These are phyloP conservation scores for Phyllosticta citriasiana DNA, from an alignment of 2,329 filamentous ascomycete genomes.

Conservation along the genomic window DNA sequence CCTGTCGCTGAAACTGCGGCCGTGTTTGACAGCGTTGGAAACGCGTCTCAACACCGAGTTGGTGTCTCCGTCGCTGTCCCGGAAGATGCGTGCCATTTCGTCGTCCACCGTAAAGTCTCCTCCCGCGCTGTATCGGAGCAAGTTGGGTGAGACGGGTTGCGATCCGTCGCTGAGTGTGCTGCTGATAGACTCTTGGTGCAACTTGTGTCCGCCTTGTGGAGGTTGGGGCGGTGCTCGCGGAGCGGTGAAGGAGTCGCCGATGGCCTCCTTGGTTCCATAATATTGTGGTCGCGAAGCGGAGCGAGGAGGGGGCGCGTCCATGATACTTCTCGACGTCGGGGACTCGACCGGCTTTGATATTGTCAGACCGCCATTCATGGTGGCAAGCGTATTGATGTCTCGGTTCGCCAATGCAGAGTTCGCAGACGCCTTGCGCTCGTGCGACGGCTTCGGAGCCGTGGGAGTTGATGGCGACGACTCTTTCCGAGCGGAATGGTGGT, in stretches of 20 bases:
- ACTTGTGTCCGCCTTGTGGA: conserved; percentile 25
- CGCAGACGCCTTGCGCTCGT: conserved; percentile 31
- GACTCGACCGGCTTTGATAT: conserved; percentile 36
- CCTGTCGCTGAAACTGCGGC: conserved; percentile 70
- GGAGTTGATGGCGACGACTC: conserved; percentile 32
- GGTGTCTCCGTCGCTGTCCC: conserved; percentile 29
- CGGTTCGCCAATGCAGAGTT: conserved; percentile 17
- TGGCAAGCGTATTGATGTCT: conserved; percentile 16
- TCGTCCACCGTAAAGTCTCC: conserved; percentile 92
- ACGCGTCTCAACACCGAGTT: conserved; percentile 67
- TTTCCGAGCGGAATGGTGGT: not conserved
- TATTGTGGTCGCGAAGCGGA: conserved; percentile 36
- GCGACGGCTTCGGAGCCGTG: conserved; percentile 19
- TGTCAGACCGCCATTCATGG: conserved; percentile 31
- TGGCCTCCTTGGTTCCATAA: conserved; percentile 21
- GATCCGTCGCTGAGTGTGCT: conserved; percentile 33
- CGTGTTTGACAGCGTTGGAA: conserved; percentile 89
- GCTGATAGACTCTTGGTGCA: conserved; percentile 33
- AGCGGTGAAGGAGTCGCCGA: conserved; percentile 32
- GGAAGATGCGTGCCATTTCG: conserved; percentile 83
- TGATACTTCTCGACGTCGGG: conserved; percentile 28
- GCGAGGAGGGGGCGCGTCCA: conserved; percentile 37
- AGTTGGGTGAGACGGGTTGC: conserved; percentile 16
- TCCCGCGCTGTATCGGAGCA: conserved; percentile 54
- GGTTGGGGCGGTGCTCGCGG: conserved; percentile 36